These are phyloP conservation scores for Porcisia deanei DNA, from an alignment of 208 protist species.

Conservation along the genomic window DNA sequence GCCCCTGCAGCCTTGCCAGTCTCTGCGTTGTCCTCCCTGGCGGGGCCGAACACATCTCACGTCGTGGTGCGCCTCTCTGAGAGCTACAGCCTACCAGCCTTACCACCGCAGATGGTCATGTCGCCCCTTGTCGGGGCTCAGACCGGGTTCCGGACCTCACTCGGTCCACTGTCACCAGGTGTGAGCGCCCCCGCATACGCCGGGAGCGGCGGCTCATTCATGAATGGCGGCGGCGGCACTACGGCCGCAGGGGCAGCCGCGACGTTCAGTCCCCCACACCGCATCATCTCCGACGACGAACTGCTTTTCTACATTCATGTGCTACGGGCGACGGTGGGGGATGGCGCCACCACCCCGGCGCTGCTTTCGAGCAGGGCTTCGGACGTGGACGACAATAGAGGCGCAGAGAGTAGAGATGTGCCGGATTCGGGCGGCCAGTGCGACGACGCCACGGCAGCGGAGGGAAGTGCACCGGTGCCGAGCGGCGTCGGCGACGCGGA, in stretches of 20 bases:
- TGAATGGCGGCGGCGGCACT: neutral
- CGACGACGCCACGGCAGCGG: neutral
- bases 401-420: neutral
- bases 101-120: constrained; percentile 31
- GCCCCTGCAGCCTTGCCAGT: constrained; percentile 11
- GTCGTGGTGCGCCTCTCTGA: constrained; percentile 35
- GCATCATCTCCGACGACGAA: constrained; percentile 27
- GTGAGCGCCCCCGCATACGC: neutral
- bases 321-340: constrained; percentile 23
- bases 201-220: neutral
- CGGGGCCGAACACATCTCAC: constrained; percentile 13
- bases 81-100: constrained; percentile 35
- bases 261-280: neutral
- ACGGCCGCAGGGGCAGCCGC: neutral
- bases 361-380: constrained; percentile 19
- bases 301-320: constrained; percentile 38
- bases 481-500: neutral
- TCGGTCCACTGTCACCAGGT: neutral
- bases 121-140: constrained; percentile 17
- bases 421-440: neutral
- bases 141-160: neutral
- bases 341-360: constrained; percentile 12
- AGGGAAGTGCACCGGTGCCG: neutral
- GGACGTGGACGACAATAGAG: constrained; percentile 12
- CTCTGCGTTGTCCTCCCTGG: constrained; percentile 2